Base-by-base conservation (phyloP, 768 basidiomycete species). In the Calvatia gigantea region DNA sequence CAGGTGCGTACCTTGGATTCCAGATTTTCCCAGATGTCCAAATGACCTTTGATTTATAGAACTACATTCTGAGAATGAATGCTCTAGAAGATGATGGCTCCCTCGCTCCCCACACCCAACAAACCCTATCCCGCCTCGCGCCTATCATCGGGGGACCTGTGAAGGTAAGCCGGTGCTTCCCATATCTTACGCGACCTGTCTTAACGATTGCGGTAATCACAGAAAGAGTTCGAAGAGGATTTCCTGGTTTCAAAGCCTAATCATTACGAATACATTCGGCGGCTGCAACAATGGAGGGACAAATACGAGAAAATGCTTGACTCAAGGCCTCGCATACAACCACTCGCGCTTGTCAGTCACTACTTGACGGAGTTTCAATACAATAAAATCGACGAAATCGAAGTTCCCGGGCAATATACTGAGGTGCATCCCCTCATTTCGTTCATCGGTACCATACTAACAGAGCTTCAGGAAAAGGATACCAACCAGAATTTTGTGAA, bases 291-390 rank as follows among this genome's bases (percentile, higher is more conserved):
- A 61, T 98, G 96, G 96, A 80, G 96, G 32, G 91, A 95, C 67
- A 85, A 83, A 63, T 96, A 93, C 67, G 97, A 98, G 68, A 80
- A 78, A 57, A 70, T 84, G 50, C 77, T 99, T 9, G 95, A 98
- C 65, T 76, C 85, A 23, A 79, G 93, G 38, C 92, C 94, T 42
- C 85, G 88, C 33, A 70, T 87, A 41, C 94, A 96, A 63, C 84
- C 92, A 4, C 74, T 99, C 54, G 94, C 97, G 59, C 75, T 85
- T 45, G 75, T 91, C 39, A 94, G 92, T 60, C 94, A 95, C 70
- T 97, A 94, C 71, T 76, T 99, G 63, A 90, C 92, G 6, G 97
- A 98, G 70, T 99, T 98, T 77, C 96, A 98, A 62, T 94, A 98
- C 69, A 87, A 85, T 65, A 97, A 94, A 68, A 94, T 96, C 47